Conservation (phyloP, 768 basidiomycete genomes). For the Tephrocybe sp. region DNA sequence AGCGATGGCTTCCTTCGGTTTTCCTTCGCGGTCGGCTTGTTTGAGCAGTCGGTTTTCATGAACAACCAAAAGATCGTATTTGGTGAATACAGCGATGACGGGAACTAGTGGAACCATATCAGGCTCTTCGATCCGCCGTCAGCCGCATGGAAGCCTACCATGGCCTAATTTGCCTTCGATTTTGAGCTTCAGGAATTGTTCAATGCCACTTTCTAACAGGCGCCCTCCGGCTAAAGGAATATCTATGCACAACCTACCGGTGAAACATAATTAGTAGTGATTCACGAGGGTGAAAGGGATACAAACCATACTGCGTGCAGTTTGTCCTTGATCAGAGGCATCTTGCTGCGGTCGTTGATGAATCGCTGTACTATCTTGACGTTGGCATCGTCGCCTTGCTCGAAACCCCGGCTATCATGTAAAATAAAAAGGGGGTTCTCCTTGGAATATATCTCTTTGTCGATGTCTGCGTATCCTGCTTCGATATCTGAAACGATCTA, state of each 20-base stretch:
- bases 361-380: constrained; percentile 24
- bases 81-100: constrained; percentile 32
- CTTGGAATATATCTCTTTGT: constrained; percentile 24
- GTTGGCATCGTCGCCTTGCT: constrained; percentile 24
- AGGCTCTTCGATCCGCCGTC: background rate
- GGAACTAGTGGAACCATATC: constrained; percentile 21
- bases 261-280: background rate
- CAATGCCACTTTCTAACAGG: constrained; percentile 24
- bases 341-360: constrained; percentile 17
- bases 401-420: constrained; percentile 31
- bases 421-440: constrained; percentile 28
- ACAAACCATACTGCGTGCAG: constrained; percentile 30
- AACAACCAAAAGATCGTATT: constrained; percentile 27
- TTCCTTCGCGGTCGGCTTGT: constrained; percentile 1
- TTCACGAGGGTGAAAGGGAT: background rate
- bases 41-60: constrained; percentile 5
- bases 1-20: background rate
- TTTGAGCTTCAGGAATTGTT: constrained; percentile 23
- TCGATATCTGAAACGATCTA: constrained; percentile 21
- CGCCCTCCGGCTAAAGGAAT: constrained; percentile 25
- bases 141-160: constrained; percentile 14
- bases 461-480: constrained; percentile 24
- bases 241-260: constrained; percentile 30
- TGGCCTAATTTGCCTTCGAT: constrained; percentile 9
- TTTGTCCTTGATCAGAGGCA: constrained; percentile 21